These are phyloP conservation scores for Cokeromyces recurvatus DNA, from an alignment of 371 early-diverging fungal genomes.

Conservation along the genomic window DNA sequence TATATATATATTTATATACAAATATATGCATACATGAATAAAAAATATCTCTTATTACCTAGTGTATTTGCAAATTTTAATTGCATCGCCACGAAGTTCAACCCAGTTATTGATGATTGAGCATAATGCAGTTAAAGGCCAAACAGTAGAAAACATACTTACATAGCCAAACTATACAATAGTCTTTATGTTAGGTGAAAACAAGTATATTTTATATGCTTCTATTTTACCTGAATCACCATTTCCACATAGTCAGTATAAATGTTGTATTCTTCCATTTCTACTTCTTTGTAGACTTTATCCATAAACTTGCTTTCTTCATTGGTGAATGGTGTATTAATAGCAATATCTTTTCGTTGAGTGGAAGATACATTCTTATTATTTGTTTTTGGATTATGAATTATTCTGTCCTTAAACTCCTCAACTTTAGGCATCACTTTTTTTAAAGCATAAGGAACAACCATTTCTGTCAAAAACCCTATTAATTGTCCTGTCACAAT, in stretches of 20 bases:
- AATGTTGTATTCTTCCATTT: conserved; percentile 73
- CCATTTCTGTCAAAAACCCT: conserved; percentile 69
- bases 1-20: no score
- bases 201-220: no score
- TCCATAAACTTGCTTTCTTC: conserved; percentile 45
- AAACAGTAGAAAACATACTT: conserved; percentile 78
- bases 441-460: conserved; percentile 63
- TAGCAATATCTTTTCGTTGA: background rate
- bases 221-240: no score
- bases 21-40: background rate
- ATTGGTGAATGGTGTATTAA: background rate
- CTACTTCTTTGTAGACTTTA: conserved; percentile 45
- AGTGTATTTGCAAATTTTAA: conserved; percentile 78
- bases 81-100: conserved; percentile 84
- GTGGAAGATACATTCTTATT: background rate
- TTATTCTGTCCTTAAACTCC: conserved; percentile 7
- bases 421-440: conserved; percentile 37
- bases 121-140: conserved; percentile 78
- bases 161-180: conserved; percentile 85
- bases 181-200: no score
- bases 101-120: conserved; percentile 85
- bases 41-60: conserved; percentile 23
- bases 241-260: conserved; percentile 90
- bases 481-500: conserved; percentile 81
- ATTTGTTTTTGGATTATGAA: background rate